Evolutionary conservation across 2,329 filamentous ascomycete species (phyloP), one percentile per base, ranked within the genome.

Genomic region (Mollisiaceae sp.): DNA sequence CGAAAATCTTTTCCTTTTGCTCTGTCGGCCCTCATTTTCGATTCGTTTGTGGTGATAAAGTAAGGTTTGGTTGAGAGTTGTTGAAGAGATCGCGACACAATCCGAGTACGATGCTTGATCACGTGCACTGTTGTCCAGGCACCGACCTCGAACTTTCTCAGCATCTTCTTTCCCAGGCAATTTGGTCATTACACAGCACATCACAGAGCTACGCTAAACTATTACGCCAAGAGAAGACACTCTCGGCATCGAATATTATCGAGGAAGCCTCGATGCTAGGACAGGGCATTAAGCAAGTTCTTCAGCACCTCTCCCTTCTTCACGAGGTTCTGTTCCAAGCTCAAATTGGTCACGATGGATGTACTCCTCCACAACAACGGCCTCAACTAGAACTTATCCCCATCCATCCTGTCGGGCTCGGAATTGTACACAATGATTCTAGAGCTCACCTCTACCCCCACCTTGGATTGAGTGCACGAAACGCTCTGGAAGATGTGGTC

Each of bases 101-200:
- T 22, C n/a, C 8, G 8, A 24, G n/a, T 27, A 60, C 39, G 20
- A 60, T 60, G 59, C 27, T 38, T 14, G 32, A 52, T 22, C 41
- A 32, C 43, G 27, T 38, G 18, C 50, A 27, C 8, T 36, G 43
- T 15, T 60, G 45, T 50, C 52, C 35, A 11, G 59, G n/a, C 39
- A 59, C 14, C 41, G 57, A 52, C 15, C 35, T 15, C 15, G 55
- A 63, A 8, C 18, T 63, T 14, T 63, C 55, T 38, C 43, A 54
- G 45, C 41, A 63, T 32, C 55, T 63, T n/a, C 52, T 63, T 11
- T 47, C 41, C 1, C 61, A 63, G n/a, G 55, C 54, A 11, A 59
- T 63, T 20, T 35, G 15, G 27, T n/a, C 50, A 15, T 24, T 63
- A 32, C 41, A 59, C 18, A 41, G 35, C 22, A 54, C 41, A 4